Evolutionary conservation across 495 filamentous ascomycete species (phyloP).

Genomic region (Opeltia flavorubescens): DNA sequence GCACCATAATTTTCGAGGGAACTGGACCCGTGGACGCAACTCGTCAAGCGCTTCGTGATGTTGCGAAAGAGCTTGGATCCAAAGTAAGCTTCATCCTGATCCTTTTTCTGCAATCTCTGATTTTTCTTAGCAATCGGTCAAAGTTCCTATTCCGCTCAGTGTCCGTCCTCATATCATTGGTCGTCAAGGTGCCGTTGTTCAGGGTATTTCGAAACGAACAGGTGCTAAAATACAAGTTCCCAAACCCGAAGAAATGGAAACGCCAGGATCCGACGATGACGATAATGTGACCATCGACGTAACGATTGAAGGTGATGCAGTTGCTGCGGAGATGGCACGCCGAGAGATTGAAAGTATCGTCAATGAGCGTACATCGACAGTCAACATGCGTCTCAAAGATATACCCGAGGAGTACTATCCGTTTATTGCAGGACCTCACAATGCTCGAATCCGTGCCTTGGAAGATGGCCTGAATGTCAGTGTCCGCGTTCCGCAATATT

Average conservation of each 20-base stretch:
- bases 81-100: conserved; percentile 43
- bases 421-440: conserved; percentile 78
- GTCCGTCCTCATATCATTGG: conserved; percentile 82
- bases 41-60: conserved; percentile 69
- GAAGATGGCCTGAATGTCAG: conserved; percentile 59
- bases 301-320: conserved; percentile 74
- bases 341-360: conserved; percentile 74
- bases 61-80: conserved; percentile 67
- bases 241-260: conserved; percentile 46
- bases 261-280: conserved; percentile 49
- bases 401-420: conserved; percentile 90
- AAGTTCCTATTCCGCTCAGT: conserved; percentile 67
- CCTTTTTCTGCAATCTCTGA: conserved; percentile 7
- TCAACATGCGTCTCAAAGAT: conserved; percentile 53
- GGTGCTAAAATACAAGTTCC: conserved; percentile 82
- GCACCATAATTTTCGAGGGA: conserved; percentile 62
- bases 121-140: conserved; percentile 47
- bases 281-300: conserved; percentile 74
- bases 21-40: conserved; percentile 64
- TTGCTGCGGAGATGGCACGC: conserved; percentile 66
- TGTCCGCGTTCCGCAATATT: conserved; percentile 66
- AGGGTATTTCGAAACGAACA: conserved; percentile 68
- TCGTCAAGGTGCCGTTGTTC: conserved; percentile 75
- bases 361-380: conserved; percentile 67
- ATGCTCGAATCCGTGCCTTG: conserved; percentile 47